These are phyloP conservation scores for Dioscorea dumetorum DNA, from an alignment of 106 monocot genomes.

Conservation along the genomic window DNA sequence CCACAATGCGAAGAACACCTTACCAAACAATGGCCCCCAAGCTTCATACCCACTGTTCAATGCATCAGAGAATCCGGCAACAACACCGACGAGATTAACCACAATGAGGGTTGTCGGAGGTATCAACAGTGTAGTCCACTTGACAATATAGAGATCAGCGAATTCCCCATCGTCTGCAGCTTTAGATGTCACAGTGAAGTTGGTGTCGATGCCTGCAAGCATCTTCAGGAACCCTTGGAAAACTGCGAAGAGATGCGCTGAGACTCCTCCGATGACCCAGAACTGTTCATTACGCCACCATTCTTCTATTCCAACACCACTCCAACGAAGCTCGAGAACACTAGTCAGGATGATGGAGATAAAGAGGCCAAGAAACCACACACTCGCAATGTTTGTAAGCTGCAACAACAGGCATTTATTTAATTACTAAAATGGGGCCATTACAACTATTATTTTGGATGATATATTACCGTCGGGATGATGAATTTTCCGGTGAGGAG, in stretches of 20 bases:
- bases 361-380: slow-evolving; percentile 83
- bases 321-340: slow-evolving; percentile 89
- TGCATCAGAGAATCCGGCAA: slow-evolving; percentile 88
- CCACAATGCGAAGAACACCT: slow-evolving; percentile 91
- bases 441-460: too few relatives aligned
- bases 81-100: slow-evolving; percentile 77
- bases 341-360: slow-evolving; percentile 93
- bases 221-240: slow-evolving; percentile 93
- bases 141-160: slow-evolving; percentile 72
- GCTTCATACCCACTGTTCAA: slow-evolving; percentile 89
- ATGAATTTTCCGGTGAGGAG: slow-evolving; percentile 95
- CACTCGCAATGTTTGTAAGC: slow-evolving; percentile 82
- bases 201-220: slow-evolving; percentile 84
- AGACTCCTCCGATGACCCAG: slow-evolving; percentile 98
- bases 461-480: slow-evolving; percentile 70
- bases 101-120: slow-evolving; percentile 80
- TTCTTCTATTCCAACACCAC: slow-evolving; percentile 87
- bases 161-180: slow-evolving; percentile 66
- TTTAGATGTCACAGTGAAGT: slow-evolving; percentile 97
- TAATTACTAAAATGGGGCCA: not conserved
- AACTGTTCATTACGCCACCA: slow-evolving; percentile 98
- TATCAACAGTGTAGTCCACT: slow-evolving; percentile 88
- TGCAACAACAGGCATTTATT: slow-evolving; percentile 5
- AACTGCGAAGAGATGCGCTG: slow-evolving; percentile 93
- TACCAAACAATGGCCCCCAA: slow-evolving; percentile 92